Evolutionary conservation across 306 rosid genomes (phyloP), one percentile per base, ranked within the genome.

Genomic region (Cicer pinnatifidum): DNA sequence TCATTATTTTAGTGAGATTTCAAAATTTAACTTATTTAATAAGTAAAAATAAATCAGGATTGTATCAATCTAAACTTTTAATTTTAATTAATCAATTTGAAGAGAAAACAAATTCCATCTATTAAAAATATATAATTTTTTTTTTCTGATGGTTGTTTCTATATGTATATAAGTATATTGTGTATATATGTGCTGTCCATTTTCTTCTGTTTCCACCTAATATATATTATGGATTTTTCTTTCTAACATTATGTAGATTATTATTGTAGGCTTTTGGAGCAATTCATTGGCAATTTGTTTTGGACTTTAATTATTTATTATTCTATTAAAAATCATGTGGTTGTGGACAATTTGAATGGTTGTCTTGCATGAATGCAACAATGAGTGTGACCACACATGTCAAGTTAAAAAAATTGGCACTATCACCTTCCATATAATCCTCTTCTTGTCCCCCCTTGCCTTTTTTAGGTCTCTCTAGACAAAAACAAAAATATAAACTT

Each of bases 351-450:
- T 77, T 75, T 87, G 88, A 87, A 81, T 78, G 90, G 88, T 79
- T 87, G 88, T 82, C 87, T 85, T 89, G 86, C 90, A 88, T 85
- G 88, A 84, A 84, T 85, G 90, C 88, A 84, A 77, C 88, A 77
- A 58, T 81, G 89, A 88, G 82, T 83, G 89, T 89, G 91, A 86
- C 89, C 73, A 83, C 85, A 84, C 90, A 81, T 80, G 85, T 81
- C 84, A 72, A 79, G 75, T 78, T 87, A 62, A 73, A 75, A 75
- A 81, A 45, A 72, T 82, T 73, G 84, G 72, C 81, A 72, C 80
- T 67, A 81, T 85, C 87, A 78, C 77, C 87, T 83, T 86, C 88
- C 82, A 80, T 80, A 80, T 75, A 85, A 82, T 82, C 86, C 87
- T 85, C 89, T 68, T 85, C 84, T 75, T 77, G 93, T 84, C 87